Conservation (phyloP, 1,284 basidiomycete genomes). For the Ustilago hordei region DNA sequence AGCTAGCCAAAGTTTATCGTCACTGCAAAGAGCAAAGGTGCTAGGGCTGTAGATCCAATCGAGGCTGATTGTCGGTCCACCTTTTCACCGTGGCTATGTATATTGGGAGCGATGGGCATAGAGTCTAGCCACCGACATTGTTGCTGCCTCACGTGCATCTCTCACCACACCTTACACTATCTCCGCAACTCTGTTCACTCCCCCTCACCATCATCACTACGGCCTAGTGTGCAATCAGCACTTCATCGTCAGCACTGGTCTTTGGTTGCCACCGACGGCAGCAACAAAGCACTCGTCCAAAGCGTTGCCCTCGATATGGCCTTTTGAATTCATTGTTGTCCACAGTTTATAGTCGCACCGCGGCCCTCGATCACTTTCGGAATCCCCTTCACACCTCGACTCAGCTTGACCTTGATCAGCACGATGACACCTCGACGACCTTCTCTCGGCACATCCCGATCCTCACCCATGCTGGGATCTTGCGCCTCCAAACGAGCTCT, state of each 20-base stretch:
- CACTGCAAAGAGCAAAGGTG: neutral
- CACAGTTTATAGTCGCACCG: neutral
- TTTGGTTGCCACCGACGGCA: constrained; percentile 8
- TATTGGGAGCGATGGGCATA: neutral
- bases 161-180: neutral
- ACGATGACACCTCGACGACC: constrained; percentile 36
- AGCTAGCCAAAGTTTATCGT: neutral
- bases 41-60: neutral
- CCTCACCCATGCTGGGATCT: constrained; percentile 28
- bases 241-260: neutral
- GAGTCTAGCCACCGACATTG: neutral
- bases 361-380: neutral
- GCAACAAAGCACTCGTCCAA: neutral
- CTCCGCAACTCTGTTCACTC: neutral
- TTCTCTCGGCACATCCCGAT: constrained; percentile 34
- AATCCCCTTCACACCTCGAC: neutral
- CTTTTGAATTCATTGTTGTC: neutral
- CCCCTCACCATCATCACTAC: neutral
- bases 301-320: neutral
- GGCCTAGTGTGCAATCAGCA: neutral
- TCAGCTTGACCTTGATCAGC: neutral
- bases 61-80: neutral
- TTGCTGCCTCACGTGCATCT: neutral
- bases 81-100: constrained; percentile 10
- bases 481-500: constrained; percentile 6